A percentile compares a stretch with the other conserved stretches of the same genome.
Evolutionary conservation across 352 stramenopile species (phyloP).

Genomic region (Stephanocyclus meneghinianus): DNA sequence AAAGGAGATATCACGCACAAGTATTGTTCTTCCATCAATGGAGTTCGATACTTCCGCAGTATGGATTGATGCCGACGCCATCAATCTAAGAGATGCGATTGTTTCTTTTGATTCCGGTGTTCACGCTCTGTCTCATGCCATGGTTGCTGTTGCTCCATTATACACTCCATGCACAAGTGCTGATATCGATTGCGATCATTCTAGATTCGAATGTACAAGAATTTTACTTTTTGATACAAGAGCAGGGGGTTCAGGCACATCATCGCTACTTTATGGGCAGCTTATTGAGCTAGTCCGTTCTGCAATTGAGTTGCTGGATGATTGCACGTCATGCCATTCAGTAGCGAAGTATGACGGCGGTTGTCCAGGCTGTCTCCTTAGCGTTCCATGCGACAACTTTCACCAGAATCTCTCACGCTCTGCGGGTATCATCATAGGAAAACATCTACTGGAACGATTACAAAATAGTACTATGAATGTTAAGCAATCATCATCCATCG

Average conservation of each 20-base stretch:
- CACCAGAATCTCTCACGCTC: constrained; percentile 69
- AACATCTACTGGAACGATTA: constrained; percentile 48
- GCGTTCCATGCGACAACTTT: constrained; percentile 77
- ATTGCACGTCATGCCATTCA: constrained; percentile 59
- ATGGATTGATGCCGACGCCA: constrained; percentile 89
- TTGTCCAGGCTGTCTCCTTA: constrained; percentile 65
- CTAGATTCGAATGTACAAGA: constrained; percentile 55
- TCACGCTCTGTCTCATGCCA: constrained; percentile 88
- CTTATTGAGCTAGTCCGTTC: constrained; percentile 51
- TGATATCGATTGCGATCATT: constrained; percentile 79
- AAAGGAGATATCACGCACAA: constrained; percentile 84
- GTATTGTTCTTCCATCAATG: constrained; percentile 94
- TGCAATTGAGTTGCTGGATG: constrained; percentile 70
- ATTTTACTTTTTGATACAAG: constrained; percentile 75
- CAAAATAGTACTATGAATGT: constrained; percentile 20
- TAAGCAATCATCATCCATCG: background rate
- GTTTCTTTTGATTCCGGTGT: constrained; percentile 76
- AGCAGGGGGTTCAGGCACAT: constrained; percentile 72
- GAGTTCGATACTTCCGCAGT: constrained; percentile 91
- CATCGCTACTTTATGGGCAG: constrained; percentile 57
- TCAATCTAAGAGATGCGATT: constrained; percentile 52
- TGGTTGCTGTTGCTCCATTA: constrained; percentile 89
- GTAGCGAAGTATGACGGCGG: constrained; percentile 65
- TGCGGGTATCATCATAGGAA: constrained; percentile 63
- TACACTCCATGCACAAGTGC: constrained; percentile 87